phyloP scores from a whole-genome alignment of 108 stramenopile species.

The Skeletonema grethae region DNA sequence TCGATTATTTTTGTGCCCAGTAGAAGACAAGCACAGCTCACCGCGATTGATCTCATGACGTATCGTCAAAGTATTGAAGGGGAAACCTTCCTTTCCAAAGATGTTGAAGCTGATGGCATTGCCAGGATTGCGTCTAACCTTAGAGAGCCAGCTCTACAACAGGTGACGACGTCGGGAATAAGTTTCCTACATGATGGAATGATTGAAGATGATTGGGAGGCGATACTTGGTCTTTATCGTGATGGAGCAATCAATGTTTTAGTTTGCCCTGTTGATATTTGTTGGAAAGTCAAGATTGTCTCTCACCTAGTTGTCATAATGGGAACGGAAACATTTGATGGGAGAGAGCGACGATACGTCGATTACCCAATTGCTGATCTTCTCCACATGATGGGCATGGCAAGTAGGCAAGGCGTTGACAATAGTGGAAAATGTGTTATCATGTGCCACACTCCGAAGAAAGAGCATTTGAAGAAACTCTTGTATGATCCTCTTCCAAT shows the following conservation, averaged over 20 bases:
- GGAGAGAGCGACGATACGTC: conserved; percentile 88
- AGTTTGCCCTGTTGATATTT: conserved; percentile 86
- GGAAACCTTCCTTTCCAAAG: conserved; percentile 51
- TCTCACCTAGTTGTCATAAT: conserved; percentile 92
- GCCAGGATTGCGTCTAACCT: conserved; percentile 43
- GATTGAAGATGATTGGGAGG: conserved; percentile 74
- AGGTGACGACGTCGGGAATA: conserved; percentile 86
- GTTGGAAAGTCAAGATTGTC: conserved; percentile 78
- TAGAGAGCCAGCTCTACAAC: conserved; percentile 86
- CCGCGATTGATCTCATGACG: conserved; percentile 97
- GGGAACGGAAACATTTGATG: conserved; percentile 98
- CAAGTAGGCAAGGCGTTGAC: conserved; percentile 71
- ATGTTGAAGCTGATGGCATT: conserved; percentile 28
- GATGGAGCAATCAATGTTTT: conserved; percentile 74
- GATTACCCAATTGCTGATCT: conserved; percentile 94
- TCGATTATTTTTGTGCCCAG: conserved; percentile 95
- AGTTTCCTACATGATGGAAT: conserved; percentile 95
- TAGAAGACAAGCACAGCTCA: conserved; percentile 95
- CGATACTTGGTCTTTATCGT: conserved; percentile 72
- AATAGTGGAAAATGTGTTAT: conserved; percentile 84
- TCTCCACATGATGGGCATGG: conserved; percentile 95
- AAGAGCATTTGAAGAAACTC: conserved; percentile 92
- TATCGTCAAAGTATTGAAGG: conserved; percentile 78
- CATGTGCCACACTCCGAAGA: conserved; percentile 94
- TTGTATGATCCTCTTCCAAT: conserved; percentile 97